Percentiles rank a stretch among this genome's conserved stretches.
Evolutionary conservation across 768 basidiomycete species (phyloP).

Genomic region (Hygrocybe coccinea): DNA sequence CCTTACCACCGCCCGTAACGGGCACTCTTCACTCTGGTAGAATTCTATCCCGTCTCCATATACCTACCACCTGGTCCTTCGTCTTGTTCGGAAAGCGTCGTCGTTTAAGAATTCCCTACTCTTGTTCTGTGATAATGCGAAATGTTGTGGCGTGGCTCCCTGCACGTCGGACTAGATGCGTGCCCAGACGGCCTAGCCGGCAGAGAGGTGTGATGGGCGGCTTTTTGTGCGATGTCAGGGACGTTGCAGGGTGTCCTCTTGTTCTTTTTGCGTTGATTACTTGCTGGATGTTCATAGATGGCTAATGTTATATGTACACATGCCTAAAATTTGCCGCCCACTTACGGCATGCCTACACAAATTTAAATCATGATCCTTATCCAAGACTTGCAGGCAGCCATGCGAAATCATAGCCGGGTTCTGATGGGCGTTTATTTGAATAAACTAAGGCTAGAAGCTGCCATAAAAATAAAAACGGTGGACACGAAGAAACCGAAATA

Average conservation of each 20-base stretch:
- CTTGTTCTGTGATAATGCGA: not conserved
- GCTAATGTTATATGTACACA: not conserved
- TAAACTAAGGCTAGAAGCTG: not conserved
- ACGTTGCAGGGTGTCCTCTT: conserved; percentile 42
- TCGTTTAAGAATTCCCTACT: conserved; percentile 12
- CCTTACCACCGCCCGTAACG: conserved; percentile 18
- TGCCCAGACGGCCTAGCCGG: not conserved
- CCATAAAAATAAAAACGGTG: not conserved
- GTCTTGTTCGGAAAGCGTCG: conserved; percentile 17
- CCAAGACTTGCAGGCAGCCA: not conserved
- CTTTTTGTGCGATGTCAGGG: conserved; percentile 37
- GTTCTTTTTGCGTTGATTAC: conserved; percentile 37
- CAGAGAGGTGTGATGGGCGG: conserved; percentile 19
- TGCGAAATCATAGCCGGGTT: not conserved
- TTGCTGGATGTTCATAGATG: conserved; percentile 28
- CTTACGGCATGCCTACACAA: not conserved
- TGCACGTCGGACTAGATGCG: not conserved
- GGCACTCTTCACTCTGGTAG: conserved; percentile 4
- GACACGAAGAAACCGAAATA: not conserved
- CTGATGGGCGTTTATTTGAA: not conserved
- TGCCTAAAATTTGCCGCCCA: no score
- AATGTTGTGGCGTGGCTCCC: not conserved
- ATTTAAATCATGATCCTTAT: no score
- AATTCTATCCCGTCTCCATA: not conserved
- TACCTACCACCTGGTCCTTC: conserved; percentile 13